Evolutionary conservation across 768 basidiomycete species (phyloP).

Genomic region (Boletus tomentosulus): DNA sequence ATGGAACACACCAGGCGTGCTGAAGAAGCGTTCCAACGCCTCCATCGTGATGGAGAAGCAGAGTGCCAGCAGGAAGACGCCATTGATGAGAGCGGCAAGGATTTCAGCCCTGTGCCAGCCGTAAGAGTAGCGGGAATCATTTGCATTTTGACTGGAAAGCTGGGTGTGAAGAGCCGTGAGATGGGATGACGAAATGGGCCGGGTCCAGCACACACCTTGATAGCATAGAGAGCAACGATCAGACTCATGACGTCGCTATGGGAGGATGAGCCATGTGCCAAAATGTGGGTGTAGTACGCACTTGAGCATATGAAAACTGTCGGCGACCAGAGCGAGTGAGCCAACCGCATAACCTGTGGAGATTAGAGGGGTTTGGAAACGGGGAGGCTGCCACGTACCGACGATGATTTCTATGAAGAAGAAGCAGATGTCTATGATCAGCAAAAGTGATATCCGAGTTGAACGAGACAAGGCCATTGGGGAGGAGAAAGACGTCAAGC

Average conservation of each 20-base stretch:
- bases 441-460: constrained; percentile 67
- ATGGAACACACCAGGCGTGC: constrained; percentile 56
- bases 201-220: constrained; percentile 49
- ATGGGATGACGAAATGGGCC: constrained; percentile 7
- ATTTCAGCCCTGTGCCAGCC: constrained; percentile 99
- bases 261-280: constrained; percentile 9
- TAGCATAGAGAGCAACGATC: constrained; percentile 91
- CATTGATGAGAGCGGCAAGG: constrained; percentile 91
- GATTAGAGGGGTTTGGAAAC: constrained; percentile 8
- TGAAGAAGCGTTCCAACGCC: constrained; percentile 87
- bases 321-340: constrained; percentile 91
- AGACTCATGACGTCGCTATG: constrained; percentile 94
- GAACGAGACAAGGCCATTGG: constrained; percentile 55
- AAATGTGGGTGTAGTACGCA: constrained; percentile 34
- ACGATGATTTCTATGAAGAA: constrained; percentile 83
- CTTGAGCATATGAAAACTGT: constrained; percentile 99
- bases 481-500: not conserved
- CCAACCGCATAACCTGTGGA: constrained; percentile 87
- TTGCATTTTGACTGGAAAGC: constrained; percentile 58
- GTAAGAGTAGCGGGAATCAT: constrained; percentile 83
- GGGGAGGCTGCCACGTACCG: constrained; percentile 42
- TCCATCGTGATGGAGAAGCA: constrained; percentile 96
- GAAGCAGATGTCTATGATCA: constrained; percentile 82
- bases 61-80: constrained; percentile 92
- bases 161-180: constrained; percentile 27